Percentiles rank a stretch among this genome's conserved stretches.
phyloP scores from a whole-genome alignment of 768 basidiomycete species.

The Gymnopilus dilepis region DNA sequence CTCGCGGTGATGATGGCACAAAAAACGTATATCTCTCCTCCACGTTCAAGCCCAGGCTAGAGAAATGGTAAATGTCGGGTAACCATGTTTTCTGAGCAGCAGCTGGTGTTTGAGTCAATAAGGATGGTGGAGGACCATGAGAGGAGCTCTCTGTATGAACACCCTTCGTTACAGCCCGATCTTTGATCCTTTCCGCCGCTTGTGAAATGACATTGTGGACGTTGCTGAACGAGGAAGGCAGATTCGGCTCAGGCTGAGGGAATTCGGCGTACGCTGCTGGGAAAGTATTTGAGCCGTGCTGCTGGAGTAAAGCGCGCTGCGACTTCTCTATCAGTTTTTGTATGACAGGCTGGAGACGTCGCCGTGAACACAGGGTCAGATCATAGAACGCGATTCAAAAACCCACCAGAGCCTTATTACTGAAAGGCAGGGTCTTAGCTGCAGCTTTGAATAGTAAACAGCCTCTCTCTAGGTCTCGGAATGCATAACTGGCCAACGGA shows the following conservation, averaged over 20 bases:
- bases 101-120: not conserved
- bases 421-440: slow-evolving; percentile 62
- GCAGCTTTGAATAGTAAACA: slow-evolving; percentile 62
- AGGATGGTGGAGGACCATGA: not conserved
- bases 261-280: slow-evolving; percentile 18
- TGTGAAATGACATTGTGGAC: slow-evolving; percentile 40
- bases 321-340: slow-evolving; percentile 61
- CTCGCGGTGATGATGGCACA: slow-evolving; percentile 50
- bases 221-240: slow-evolving; percentile 41
- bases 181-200: slow-evolving; percentile 31
- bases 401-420: slow-evolving; percentile 62
- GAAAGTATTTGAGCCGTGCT: slow-evolving; percentile 22
- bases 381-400: slow-evolving; percentile 12
- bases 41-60: slow-evolving; percentile 44
- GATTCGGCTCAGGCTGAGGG: slow-evolving; percentile 24
- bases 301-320: slow-evolving; percentile 47
- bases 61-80: slow-evolving; percentile 53
- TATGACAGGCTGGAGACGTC: slow-evolving; percentile 50
- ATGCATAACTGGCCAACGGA: slow-evolving; percentile 60
- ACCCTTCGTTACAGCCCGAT: not conserved
- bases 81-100: slow-evolving; percentile 39
- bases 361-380: not conserved
- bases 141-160: not conserved
- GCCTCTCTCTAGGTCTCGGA: slow-evolving; percentile 64
- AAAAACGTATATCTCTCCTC: slow-evolving; percentile 49